phyloP scores from a whole-genome alignment of 2,329 filamentous ascomycete genomes.

The Aspergillus terreus region DNA sequence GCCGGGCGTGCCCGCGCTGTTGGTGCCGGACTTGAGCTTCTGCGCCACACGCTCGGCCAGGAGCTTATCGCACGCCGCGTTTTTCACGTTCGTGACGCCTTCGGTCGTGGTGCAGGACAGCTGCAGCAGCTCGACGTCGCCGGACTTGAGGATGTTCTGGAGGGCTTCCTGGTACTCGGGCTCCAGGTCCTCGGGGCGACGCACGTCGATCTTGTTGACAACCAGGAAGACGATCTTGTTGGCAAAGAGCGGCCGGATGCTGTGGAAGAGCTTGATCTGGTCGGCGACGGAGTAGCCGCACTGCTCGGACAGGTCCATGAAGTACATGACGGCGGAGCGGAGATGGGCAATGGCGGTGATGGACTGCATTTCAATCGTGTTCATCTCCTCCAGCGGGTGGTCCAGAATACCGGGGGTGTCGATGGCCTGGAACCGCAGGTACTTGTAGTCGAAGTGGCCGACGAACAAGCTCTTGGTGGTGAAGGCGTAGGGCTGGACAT shows the following conservation, averaged over 20 bases:
- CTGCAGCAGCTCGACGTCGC: slow-evolving; percentile 88
- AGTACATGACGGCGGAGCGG: slow-evolving; percentile 91
- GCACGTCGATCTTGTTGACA: slow-evolving; percentile 96
- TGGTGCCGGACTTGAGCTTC: slow-evolving; percentile 88
- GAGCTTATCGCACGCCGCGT: slow-evolving; percentile 86
- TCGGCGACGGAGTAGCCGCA: slow-evolving; percentile 91
- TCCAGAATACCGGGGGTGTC: slow-evolving; percentile 98
- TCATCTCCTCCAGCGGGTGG: slow-evolving; percentile 98
- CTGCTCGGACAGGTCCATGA: slow-evolving; percentile 96
- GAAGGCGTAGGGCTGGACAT: slow-evolving; percentile 97
- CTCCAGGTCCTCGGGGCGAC: slow-evolving; percentile 81
- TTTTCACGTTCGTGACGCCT: slow-evolving; percentile 91
- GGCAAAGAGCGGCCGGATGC: slow-evolving; percentile 92
- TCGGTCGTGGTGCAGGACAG: slow-evolving; percentile 93
- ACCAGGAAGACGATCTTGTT: slow-evolving; percentile 98
- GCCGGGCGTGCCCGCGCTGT: slow-evolving; percentile 70
- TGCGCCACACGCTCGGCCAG: slow-evolving; percentile 90
- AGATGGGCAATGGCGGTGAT: slow-evolving; percentile 98
- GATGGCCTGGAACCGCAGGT: slow-evolving; percentile 84
- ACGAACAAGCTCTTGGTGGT: slow-evolving; percentile 97
- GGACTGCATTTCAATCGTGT: slow-evolving; percentile 98
- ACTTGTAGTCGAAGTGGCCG: slow-evolving; percentile 97
- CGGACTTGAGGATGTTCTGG: slow-evolving; percentile 74
- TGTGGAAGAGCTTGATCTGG: slow-evolving; percentile 92
- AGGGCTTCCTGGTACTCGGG: slow-evolving; percentile 72